Conservation (phyloP, 352 stramenopile species). For the Phytopythium oedochilum region DNA sequence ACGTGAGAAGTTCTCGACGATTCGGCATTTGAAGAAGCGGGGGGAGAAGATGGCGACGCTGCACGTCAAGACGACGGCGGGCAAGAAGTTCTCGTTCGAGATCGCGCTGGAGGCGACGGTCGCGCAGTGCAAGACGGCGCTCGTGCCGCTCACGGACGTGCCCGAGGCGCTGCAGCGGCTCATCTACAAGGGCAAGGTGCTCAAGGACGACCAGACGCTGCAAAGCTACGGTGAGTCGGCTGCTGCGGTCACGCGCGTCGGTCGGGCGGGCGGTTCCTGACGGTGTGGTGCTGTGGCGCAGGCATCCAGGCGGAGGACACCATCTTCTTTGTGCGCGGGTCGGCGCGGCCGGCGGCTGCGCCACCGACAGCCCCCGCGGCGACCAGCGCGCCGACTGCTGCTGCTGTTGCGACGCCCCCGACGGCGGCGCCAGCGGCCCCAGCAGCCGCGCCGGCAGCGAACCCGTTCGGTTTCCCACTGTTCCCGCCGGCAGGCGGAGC, state of each 20-base stretch:
- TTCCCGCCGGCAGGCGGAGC: slow-evolving; percentile 22
- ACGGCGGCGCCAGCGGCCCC: slow-evolving; percentile 14
- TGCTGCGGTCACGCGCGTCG: neutral
- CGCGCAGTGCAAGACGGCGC: slow-evolving; percentile 69
- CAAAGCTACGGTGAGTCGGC: slow-evolving; percentile 72
- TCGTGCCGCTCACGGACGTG: slow-evolving; percentile 66
- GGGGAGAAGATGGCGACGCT: slow-evolving; percentile 50
- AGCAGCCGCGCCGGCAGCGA: slow-evolving; percentile 13
- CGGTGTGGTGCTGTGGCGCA: slow-evolving; percentile 9
- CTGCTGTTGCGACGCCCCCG: slow-evolving; percentile 12
- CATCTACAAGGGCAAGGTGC: slow-evolving; percentile 89
- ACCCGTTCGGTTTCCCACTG: slow-evolving; percentile 51
- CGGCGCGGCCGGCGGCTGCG: slow-evolving; percentile 25
- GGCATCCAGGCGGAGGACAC: slow-evolving; percentile 77
- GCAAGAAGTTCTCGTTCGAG: slow-evolving; percentile 78
- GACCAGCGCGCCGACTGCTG: slow-evolving; percentile 12
- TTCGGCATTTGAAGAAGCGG: neutral
- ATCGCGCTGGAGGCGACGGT: slow-evolving; percentile 68
- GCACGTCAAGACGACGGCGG: slow-evolving; percentile 79
- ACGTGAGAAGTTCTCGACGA: neutral
- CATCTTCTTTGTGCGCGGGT: slow-evolving; percentile 83
- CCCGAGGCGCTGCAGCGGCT: slow-evolving; percentile 75
- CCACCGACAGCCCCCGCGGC: slow-evolving; percentile 10
- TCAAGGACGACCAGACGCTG: slow-evolving; percentile 87
- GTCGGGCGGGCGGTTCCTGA: neutral